Percentiles rank a stretch among this genome's conserved stretches.
Evolutionary conservation across 148 eudicot species (phyloP).

Genomic region (Cornus florida): DNA sequence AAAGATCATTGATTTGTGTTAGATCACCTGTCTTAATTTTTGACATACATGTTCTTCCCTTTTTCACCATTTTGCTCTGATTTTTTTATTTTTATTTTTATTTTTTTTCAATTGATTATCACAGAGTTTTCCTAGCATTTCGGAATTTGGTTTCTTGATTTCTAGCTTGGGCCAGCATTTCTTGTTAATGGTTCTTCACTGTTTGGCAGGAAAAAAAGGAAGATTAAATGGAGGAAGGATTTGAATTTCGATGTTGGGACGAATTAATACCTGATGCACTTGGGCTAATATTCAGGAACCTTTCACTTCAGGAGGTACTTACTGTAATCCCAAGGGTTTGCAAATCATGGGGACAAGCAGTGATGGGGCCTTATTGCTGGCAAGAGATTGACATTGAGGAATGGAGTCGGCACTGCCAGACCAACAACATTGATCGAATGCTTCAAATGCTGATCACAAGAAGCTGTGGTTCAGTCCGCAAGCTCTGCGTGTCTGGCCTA

Average conservation of each 20-base stretch:
- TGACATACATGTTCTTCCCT: background rate
- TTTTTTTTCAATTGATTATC: background rate
- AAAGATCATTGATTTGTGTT: background rate
- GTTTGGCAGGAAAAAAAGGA: background rate
- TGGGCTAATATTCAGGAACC: conserved; percentile 64
- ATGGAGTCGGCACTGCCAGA: conserved; percentile 58
- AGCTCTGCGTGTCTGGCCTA: conserved; percentile 65
- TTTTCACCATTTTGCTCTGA: background rate
- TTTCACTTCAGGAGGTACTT: conserved; percentile 62
- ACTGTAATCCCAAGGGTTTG: conserved; percentile 70
- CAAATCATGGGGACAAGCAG: conserved; percentile 70
- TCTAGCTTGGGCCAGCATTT: background rate
- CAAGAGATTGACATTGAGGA: conserved; percentile 77
- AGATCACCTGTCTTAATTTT: background rate
- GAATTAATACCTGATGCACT: conserved; percentile 72
- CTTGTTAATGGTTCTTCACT: background rate
- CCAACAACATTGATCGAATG: conserved; percentile 64
- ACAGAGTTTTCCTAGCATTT: background rate
- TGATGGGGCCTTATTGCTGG: conserved; percentile 85
- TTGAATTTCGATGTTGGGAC: conserved; percentile 53
- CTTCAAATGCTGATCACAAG: conserved; percentile 53
- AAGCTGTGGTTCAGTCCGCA: conserved; percentile 62
- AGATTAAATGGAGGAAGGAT: conserved; percentile 43
- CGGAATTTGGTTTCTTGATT: background rate
- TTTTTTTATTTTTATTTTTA: no score